These are phyloP conservation scores for Zelonia costaricensis DNA, from an alignment of 208 protist genomes.

Conservation along the genomic window DNA sequence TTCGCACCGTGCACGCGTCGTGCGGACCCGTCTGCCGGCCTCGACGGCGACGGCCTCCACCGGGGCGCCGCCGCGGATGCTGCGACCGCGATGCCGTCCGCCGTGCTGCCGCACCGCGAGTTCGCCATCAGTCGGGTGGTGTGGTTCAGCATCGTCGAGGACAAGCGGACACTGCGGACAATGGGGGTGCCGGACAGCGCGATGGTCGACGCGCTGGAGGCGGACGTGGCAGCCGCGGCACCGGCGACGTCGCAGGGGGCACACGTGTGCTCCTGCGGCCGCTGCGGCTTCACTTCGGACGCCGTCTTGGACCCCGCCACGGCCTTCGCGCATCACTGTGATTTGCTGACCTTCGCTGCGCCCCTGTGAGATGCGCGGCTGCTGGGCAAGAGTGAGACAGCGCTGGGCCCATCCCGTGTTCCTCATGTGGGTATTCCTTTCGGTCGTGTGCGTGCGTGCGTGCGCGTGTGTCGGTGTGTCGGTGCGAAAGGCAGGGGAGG, in stretches of 20 bases:
- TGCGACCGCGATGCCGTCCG: not conserved
- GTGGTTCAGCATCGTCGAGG: constrained; percentile 28
- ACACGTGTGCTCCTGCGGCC: not conserved
- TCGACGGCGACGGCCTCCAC: not conserved
- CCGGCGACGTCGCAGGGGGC: not conserved
- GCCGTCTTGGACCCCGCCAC: too few relatives aligned
- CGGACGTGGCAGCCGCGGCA: not conserved
- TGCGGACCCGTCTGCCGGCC: too few relatives aligned
- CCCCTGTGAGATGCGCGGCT: constrained; percentile 3
- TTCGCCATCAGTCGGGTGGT: constrained; percentile 25
- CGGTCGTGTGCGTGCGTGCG: too few relatives aligned
- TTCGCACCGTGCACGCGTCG: not conserved
- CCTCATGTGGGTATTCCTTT: too few relatives aligned
- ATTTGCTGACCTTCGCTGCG: constrained; percentile 8
- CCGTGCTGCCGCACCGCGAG: constrained; percentile 14
- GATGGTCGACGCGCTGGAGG: not conserved
- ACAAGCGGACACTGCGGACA: not conserved
- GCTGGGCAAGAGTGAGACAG: too few relatives aligned
- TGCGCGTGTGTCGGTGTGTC: too few relatives aligned
- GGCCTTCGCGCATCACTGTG: constrained; percentile 9
- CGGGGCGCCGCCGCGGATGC: not conserved
- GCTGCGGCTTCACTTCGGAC: too few relatives aligned
- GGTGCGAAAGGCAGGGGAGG: too few relatives aligned
- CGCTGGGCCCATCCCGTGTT: too few relatives aligned
- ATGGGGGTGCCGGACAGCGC: not conserved